Evolutionary conservation across 495 filamentous ascomycete species (phyloP).

Genomic region (Neurospora discreta): DNA sequence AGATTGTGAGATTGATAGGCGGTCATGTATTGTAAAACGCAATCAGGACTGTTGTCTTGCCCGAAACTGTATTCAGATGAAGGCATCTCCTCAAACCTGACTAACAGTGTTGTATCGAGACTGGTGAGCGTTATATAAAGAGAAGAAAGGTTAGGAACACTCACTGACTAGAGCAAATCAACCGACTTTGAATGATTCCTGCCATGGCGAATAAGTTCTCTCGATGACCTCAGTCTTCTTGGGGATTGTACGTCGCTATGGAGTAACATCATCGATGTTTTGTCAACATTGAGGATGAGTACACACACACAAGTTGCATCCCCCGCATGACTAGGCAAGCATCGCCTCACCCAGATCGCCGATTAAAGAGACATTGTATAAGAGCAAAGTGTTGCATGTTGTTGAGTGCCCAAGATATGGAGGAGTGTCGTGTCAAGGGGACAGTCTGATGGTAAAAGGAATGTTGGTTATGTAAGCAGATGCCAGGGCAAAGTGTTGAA

Average conservation of each 20-base stretch:
- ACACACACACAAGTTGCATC: background rate
- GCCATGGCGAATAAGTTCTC: background rate
- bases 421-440: background rate
- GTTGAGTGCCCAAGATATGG: background rate
- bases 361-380: background rate
- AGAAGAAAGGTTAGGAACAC: background rate
- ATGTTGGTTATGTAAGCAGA: background rate
- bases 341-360: background rate
- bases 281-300: background rate
- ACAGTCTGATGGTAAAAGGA: background rate
- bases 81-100: background rate
- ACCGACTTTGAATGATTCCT: background rate
- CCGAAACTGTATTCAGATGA: background rate
- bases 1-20: background rate
- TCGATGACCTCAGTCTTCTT: background rate
- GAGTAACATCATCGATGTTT: background rate
- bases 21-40: background rate
- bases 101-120: background rate
- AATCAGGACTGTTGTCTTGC: background rate
- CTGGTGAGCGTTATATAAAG: background rate
- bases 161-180: background rate
- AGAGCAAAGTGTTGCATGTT: background rate
- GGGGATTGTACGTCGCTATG: background rate
- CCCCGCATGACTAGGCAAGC: background rate
- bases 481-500: background rate